Conservation (phyloP, 2,329 filamentous ascomycete species). For the Metarhizium guizhouense region DNA sequence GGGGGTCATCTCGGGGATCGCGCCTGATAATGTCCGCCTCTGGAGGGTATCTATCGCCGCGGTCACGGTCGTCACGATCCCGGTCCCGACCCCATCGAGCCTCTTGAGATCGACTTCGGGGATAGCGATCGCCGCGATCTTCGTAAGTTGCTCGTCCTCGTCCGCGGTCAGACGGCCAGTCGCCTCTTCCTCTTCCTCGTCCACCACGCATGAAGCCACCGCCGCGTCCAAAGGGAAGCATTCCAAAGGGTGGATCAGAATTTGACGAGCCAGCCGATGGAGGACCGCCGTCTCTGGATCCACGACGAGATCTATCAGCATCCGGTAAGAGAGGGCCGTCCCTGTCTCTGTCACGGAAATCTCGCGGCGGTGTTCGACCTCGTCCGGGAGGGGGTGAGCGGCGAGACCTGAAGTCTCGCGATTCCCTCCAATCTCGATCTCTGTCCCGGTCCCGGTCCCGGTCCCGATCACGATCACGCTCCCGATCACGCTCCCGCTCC, state of each 20-base stretch:
- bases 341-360: slow-evolving; percentile 51
- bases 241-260: slow-evolving; percentile 55
- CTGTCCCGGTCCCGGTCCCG: slow-evolving; percentile 47
- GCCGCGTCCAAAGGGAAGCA: slow-evolving; percentile 42
- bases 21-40: slow-evolving; percentile 29
- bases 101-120: slow-evolving; percentile 57
- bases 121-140: slow-evolving; percentile 52
- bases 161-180: slow-evolving; percentile 36
- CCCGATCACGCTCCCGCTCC: slow-evolving; percentile 49
- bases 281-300: slow-evolving; percentile 61
- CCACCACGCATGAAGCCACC: slow-evolving; percentile 48
- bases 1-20: slow-evolving; percentile 35
- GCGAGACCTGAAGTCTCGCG: slow-evolving; percentile 32
- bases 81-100: slow-evolving; percentile 49
- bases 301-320: slow-evolving; percentile 55
- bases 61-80: slow-evolving; percentile 47
- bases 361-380: slow-evolving; percentile 57
- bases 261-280: slow-evolving; percentile 62
- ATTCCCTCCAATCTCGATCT: slow-evolving; percentile 37
- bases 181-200: slow-evolving; percentile 34
- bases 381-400: slow-evolving; percentile 48
- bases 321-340: slow-evolving; percentile 57
- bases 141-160: slow-evolving; percentile 51
- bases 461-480: slow-evolving; percentile 17
- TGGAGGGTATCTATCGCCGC: slow-evolving; percentile 30